Evolutionary conservation across 2,329 filamentous ascomycete species (phyloP), one percentile per base, ranked within the genome.

Genomic region (Neurospora sp.): DNA sequence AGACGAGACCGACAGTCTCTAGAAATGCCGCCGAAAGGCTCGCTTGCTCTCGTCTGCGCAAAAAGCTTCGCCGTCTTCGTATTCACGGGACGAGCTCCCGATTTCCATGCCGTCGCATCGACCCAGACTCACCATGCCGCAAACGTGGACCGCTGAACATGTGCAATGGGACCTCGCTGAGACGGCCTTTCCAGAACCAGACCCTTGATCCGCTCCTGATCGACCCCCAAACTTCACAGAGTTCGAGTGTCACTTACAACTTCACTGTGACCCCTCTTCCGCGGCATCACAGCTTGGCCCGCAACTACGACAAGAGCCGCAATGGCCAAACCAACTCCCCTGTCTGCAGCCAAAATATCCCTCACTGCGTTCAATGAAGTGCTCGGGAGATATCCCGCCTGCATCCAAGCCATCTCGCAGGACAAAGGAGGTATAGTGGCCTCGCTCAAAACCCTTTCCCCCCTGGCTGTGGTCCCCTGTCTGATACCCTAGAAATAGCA

Each of bases 391-490:
- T 78, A 78, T 68, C 72, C 74, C 46, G 70, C 71, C 43, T 72
- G 73, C 67, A 70, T 78, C 43, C 76, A 82, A 52, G 76, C 77
- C 3, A 80, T 85, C 23, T 86, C 85, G 1, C 75, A 76, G 6
- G 76, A 79, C 38, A 87, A 85, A 76, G 75, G 78, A 67, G 77
- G 84, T 86, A 76, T 70, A 79, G 76, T 17, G 66, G 15, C 68
- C 37, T 23, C 40, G 17, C 23, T 41, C 62, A 23, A 68, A n/a
- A 38, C 28, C 68, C 39, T 10, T 23, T 11, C 38, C 65, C 19
- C 28, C 37, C n/a, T 40, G n/a, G n/a, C n/a, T 33, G 17, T 62
- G 33, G 19, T 6, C 17, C 65, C 46, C 52, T 66, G 57, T 73
- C 70, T 73, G 43, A 73, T 70, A 39, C 66, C 23, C 66, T 52